Base-by-base conservation (phyloP, 2,329 filamentous ascomycete genomes). In the Tothia fuscella region DNA sequence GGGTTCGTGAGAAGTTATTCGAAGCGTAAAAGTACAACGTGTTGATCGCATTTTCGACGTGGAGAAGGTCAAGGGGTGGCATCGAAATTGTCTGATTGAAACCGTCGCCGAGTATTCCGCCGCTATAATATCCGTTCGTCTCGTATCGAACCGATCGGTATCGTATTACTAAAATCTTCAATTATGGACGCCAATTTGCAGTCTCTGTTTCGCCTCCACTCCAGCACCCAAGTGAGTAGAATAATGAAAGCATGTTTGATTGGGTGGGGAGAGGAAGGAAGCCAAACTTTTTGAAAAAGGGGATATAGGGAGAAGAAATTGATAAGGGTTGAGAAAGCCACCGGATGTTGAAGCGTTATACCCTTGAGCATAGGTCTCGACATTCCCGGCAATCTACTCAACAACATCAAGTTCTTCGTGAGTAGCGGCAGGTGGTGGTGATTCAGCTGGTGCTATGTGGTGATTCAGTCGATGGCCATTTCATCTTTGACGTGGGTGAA, bases 371-470 rank as follows among this genome's bases (percentile, higher is more conserved):
- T 19, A 14, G 20, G 17, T 30, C 29, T 25, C 20, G 13, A 28
- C 25, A 9, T 32, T 38, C 17, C 22, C 17, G 21, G 17, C 4
- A 17, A 26, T 57, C 61, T 70, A 78, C 67, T 96, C 91, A 56
- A 88, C 89, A 57, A 91, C 88, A 62, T 98, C 91, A 59, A 96
- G 76, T 58, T 98, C 91, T 61, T 98, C 91, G 57, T 94, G 86
- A 53, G 78, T n/a, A n/a, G n/a, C n/a, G n/a, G n/a, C 80, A 49
- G 84, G 80, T 48, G 84, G 77, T 51, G 85, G 82, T 54, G 83
- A 85, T 51, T 93, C 86, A 54, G 81, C 67, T 58, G 74, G 60
- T 52, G 63, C 66, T 64, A 52, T 48, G 42, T 49, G 51, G 49
- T 55, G n/a, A n/a, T 22, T 58, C 47, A 56, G 48, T 49, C 51